Percentiles rank a stretch among this genome's conserved stretches.
Conservation (phyloP, 164 flowering plant species). For the Umbellularia californica region DNA sequence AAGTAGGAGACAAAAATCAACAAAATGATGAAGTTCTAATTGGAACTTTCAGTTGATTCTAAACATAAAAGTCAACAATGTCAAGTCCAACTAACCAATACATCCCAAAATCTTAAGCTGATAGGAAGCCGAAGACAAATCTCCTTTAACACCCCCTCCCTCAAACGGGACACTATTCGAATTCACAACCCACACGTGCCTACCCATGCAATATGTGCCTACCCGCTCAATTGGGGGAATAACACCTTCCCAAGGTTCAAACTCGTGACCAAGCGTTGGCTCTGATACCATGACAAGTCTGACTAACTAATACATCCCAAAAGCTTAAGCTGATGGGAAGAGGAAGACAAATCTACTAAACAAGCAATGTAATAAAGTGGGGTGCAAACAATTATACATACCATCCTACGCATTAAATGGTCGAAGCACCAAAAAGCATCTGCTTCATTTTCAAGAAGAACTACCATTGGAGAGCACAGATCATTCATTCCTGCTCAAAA, state of each 20-base stretch:
- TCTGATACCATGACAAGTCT: no score
- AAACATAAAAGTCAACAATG: neutral
- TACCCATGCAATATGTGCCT: no score
- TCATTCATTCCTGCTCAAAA: conserved; percentile 82
- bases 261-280: no score
- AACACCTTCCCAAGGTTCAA: no score
- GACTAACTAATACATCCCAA: no score
- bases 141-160: no score
- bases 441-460: conserved; percentile 85
- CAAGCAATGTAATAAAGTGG: neutral
- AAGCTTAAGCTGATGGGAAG: neutral
- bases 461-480: conserved; percentile 84
- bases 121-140: no score
- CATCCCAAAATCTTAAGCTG: no score
- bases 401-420: conserved; percentile 89
- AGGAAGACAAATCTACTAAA: neutral
- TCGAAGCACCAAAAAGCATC: conserved; percentile 98
- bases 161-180: no score
- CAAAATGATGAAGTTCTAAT: neutral
- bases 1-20: neutral
- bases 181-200: no score
- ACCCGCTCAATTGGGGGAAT: neutral
- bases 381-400: conserved; percentile 21
- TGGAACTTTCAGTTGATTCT: no score
- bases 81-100: no score